Base-by-base conservation (phyloP, 1,139 yeast genomes). In the Hansenula lynferdii region DNA sequence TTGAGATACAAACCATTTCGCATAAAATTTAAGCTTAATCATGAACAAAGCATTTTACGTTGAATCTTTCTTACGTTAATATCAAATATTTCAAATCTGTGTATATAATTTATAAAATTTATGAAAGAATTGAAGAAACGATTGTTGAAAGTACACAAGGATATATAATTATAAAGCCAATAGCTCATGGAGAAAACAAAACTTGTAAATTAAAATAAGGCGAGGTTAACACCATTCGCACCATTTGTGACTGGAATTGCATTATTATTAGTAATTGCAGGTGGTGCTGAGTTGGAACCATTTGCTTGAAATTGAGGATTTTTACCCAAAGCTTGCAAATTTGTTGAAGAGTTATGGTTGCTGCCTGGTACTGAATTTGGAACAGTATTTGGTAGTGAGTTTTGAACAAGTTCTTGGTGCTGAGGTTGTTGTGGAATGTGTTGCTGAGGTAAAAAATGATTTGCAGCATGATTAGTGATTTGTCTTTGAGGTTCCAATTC, bases 401-500 rank as follows among this genome's bases (percentile, higher is more conserved):
- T 31, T 6, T 23, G 28, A 12, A 21, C 19, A 3, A 30, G 6
- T 14, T 30, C 32, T 11, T 20, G 25, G 23, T n/a, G 36, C n/a
- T 27, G 27, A 15, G 31, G 37, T 22, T 37, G 40, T 19, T 26
- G 31, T 22, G 28, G 31, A 8, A 21, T 18, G 15, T 37, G 28
- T 21, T 26, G 31, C n/a, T n/a, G n/a, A n/a, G n/a, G n/a, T n/a
- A n/a, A n/a, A n/a, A n/a, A n/a, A n/a, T n/a, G n/a, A n/a, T n/a
- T n/a, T n/a, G n/a, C n/a, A n/a, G n/a, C n/a, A n/a, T n/a, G n/a
- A n/a, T n/a, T n/a, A n/a, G n/a, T n/a, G n/a, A n/a, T n/a, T n/a
- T n/a, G n/a, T n/a, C n/a, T n/a, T n/a, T 26, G 22, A 43, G 50
- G 25, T 40, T 42, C 36, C 45, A 51, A 3, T 4, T 23, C 34